phyloP scores from a whole-genome alignment of 495 filamentous ascomycete species.

The Penicillium silybi region DNA sequence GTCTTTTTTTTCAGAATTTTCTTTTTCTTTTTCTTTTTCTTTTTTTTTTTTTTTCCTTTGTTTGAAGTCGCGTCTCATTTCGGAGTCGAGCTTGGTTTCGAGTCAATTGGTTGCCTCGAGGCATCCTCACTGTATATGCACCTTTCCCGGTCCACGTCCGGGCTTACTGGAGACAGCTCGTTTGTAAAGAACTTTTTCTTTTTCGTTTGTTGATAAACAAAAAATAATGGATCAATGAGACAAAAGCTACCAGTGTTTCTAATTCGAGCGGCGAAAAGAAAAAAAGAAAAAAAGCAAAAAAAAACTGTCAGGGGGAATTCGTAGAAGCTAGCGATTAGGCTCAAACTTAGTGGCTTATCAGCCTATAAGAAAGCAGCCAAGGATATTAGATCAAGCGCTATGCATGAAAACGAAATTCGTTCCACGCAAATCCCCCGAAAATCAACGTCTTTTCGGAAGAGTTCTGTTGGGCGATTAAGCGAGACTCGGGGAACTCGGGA shows the following conservation, averaged over 20 bases:
- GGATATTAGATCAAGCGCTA: slow-evolving; percentile 13
- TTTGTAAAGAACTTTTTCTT: background rate
- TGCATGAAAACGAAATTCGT: background rate
- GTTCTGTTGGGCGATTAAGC: slow-evolving; percentile 17
- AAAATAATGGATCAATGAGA: background rate
- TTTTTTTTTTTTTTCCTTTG: background rate
- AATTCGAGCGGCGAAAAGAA: background rate
- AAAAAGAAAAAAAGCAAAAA: slow-evolving; percentile 5
- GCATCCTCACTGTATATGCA: background rate
- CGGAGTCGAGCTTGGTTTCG: background rate
- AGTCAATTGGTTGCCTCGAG: background rate
- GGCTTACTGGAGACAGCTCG: background rate
- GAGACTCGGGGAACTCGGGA: slow-evolving; percentile 2
- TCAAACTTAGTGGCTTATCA: slow-evolving; percentile 5
- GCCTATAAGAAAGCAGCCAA: slow-evolving; percentile 2
- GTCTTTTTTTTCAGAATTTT: background rate
- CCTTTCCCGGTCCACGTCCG: too few species aligned
- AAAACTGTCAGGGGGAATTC: slow-evolving; percentile 7
- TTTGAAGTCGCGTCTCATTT: background rate
- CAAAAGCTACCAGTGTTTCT: background rate
- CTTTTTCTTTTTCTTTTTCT: background rate
- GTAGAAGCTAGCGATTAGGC: slow-evolving; percentile 13
- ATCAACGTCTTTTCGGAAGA: slow-evolving; percentile 16
- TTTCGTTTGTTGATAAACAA: background rate
- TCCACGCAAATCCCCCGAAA: slow-evolving; percentile 11